Evolutionary conservation across 495 filamentous ascomycete species (phyloP).

Genomic region (Clohesyomyces aquaticus): DNA sequence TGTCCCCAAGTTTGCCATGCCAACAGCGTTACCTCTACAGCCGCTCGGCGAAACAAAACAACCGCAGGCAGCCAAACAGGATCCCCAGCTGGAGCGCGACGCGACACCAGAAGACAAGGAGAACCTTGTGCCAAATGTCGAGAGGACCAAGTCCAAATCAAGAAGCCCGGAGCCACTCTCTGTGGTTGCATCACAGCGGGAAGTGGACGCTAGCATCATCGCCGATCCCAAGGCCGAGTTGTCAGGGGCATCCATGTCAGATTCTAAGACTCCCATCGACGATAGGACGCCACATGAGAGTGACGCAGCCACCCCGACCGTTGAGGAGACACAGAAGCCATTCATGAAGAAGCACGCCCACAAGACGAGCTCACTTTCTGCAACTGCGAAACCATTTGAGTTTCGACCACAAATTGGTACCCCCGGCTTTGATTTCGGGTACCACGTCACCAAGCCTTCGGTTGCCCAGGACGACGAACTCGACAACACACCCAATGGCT

Average conservation of each 20-base stretch:
- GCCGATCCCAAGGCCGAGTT: constrained; percentile 25
- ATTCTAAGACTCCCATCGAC: constrained; percentile 28
- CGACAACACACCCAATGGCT: constrained; percentile 31
- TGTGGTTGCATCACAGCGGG: neutral
- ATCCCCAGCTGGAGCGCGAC: constrained; percentile 28
- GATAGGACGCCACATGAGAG: constrained; percentile 32
- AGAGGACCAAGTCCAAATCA: constrained; percentile 29
- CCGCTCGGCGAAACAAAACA: constrained; percentile 29
- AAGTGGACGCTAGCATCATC: constrained; percentile 6
- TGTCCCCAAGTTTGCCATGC: constrained; percentile 67
- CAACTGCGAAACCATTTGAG: constrained; percentile 69
- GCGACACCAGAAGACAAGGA: constrained; percentile 36
- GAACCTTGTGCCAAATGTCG: constrained; percentile 35
- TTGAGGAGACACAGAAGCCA: constrained; percentile 25
- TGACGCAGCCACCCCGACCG: constrained; percentile 28
- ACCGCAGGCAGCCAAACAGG: constrained; percentile 31
- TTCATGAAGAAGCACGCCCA: constrained; percentile 49
- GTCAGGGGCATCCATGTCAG: constrained; percentile 18
- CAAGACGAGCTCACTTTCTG: constrained; percentile 63
- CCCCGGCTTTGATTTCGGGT: constrained; percentile 51
- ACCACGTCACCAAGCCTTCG: constrained; percentile 51
- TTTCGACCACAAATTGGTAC: constrained; percentile 58
- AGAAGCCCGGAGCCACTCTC: constrained; percentile 32
- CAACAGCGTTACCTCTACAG: constrained; percentile 22
- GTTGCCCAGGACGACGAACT: constrained; percentile 44